Evolutionary conservation across 1,139 yeast species (phyloP).

Genomic region (Casaregolazyma lundiana): DNA sequence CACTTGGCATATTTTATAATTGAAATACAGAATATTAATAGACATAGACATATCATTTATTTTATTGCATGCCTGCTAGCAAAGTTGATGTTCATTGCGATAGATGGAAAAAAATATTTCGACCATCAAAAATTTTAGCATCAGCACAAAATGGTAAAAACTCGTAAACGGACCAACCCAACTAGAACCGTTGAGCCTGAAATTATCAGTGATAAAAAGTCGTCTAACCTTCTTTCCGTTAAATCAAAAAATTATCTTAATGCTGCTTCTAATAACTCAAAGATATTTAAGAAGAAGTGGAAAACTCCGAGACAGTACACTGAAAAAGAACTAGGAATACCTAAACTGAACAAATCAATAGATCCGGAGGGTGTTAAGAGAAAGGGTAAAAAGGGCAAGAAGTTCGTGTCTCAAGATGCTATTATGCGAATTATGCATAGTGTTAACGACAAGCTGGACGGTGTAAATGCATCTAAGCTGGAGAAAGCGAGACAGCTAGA

Average conservation of each 20-base stretch:
- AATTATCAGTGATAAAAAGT: conserved; percentile 23
- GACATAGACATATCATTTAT: background rate
- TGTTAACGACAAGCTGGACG: conserved; percentile 78
- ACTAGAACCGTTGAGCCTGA: conserved; percentile 23
- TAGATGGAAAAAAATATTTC: no score
- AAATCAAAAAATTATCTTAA: conserved; percentile 7
- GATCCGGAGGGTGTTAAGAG: conserved; percentile 76
- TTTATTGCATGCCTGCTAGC: background rate
- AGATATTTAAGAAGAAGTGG: conserved; percentile 28
- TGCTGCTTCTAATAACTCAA: conserved; percentile 12
- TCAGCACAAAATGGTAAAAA: conserved; percentile 19
- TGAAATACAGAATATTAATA: background rate
- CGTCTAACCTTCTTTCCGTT: conserved; percentile 24
- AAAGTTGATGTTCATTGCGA: no score
- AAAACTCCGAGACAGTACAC: conserved; percentile 55
- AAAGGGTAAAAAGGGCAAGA: conserved; percentile 89
- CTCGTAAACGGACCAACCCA: conserved; percentile 18
- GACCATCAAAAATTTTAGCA: background rate
- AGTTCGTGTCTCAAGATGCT: conserved; percentile 68
- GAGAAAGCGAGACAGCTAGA: conserved; percentile 88
- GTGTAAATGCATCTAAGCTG: conserved; percentile 79
- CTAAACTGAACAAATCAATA: conserved; percentile 74
- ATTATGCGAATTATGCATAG: conserved; percentile 67
- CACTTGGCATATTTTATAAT: background rate
- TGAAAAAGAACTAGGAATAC: conserved; percentile 75